These are phyloP conservation scores for Iris macrosiphon DNA, from an alignment of 106 monocot genomes.

Conservation along the genomic window DNA sequence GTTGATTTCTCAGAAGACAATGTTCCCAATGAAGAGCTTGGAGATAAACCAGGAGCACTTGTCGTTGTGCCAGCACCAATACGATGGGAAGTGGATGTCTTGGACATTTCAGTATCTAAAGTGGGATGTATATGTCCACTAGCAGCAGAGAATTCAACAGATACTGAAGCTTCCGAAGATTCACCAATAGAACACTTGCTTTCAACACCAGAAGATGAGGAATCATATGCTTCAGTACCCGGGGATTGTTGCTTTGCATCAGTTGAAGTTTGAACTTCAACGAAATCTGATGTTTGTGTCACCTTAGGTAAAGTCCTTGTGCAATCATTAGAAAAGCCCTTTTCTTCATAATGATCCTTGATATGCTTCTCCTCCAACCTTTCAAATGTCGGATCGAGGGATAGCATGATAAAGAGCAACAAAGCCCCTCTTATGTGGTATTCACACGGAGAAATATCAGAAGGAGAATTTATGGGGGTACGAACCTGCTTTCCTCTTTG, in stretches of 20 bases:
- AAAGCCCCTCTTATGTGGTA: too few relatives aligned
- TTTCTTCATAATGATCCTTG: slow-evolving; percentile 21
- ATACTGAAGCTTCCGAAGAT: slow-evolving; percentile 30
- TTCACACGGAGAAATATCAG: too few relatives aligned
- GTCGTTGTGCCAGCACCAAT: slow-evolving; percentile 32
- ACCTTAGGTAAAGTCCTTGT: slow-evolving; percentile 20
- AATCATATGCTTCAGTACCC: slow-evolving; percentile 19
- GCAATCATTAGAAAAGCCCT: slow-evolving; percentile 10
- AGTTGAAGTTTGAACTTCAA: slow-evolving; percentile 13
- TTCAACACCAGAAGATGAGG: slow-evolving; percentile 27
- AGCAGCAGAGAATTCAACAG: slow-evolving; percentile 5
- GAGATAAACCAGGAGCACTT: slow-evolving; percentile 53
- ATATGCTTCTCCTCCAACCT: slow-evolving; percentile 36
- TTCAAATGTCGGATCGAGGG: slow-evolving; percentile 7
- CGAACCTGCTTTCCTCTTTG: slow-evolving; percentile 33
- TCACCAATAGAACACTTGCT: slow-evolving; percentile 11
- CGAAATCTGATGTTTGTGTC: slow-evolving; percentile 11
- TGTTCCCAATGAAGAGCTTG: slow-evolving; percentile 74
- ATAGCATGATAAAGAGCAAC: background rate
- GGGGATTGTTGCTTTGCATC: slow-evolving; percentile 20
- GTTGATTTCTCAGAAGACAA: slow-evolving; percentile 78
- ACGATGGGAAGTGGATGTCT: slow-evolving; percentile 39
- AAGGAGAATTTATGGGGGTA: background rate
- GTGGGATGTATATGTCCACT: slow-evolving; percentile 21
- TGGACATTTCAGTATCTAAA: slow-evolving; percentile 33